Conservation (phyloP, 2,329 filamentous ascomycete genomes). For the Beauveria australis region DNA sequence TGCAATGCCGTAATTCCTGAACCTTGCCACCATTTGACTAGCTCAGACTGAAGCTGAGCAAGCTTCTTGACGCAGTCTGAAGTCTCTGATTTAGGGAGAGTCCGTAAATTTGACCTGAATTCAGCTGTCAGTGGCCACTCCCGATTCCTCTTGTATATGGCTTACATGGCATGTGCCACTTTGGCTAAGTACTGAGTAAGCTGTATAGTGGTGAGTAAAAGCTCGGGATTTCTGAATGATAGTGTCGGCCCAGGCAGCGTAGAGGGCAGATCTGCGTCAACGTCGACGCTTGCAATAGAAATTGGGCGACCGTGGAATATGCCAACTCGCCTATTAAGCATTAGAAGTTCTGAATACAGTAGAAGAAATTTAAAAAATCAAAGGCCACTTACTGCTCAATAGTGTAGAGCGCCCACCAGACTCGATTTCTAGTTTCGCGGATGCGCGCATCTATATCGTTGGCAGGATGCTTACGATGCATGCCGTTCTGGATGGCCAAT, state of each 20-base stretch:
- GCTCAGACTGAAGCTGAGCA: slow-evolving; percentile 27
- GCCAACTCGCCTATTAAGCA: slow-evolving; percentile 37
- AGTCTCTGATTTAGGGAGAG: slow-evolving; percentile 23
- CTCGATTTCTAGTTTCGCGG: slow-evolving; percentile 44
- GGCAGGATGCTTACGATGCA: slow-evolving; percentile 45
- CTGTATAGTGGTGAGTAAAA: slow-evolving; percentile 36
- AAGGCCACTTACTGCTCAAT: slow-evolving; percentile 39
- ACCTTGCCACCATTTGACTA: slow-evolving; percentile 30
- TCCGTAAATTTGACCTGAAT: slow-evolving; percentile 26
- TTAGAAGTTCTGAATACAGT: neutral
- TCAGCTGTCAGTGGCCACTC: slow-evolving; percentile 6
- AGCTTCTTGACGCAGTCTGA: slow-evolving; percentile 25
- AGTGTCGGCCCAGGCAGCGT: slow-evolving; percentile 33
- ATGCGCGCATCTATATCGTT: slow-evolving; percentile 38
- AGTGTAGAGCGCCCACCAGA: slow-evolving; percentile 51
- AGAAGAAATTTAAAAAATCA: neutral
- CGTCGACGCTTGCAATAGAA: slow-evolving; percentile 43
- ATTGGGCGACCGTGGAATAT: slow-evolving; percentile 48
- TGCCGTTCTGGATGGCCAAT: slow-evolving; percentile 51
- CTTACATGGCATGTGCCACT: slow-evolving; percentile 32
- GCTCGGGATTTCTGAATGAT: slow-evolving; percentile 34
- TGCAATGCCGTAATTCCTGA: slow-evolving; percentile 24
- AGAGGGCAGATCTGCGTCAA: slow-evolving; percentile 44
- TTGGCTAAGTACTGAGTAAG: slow-evolving; percentile 27
- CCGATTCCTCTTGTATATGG: neutral